Conservation (phyloP, 2,329 filamentous ascomycete species). For the Apiospora hydei region DNA sequence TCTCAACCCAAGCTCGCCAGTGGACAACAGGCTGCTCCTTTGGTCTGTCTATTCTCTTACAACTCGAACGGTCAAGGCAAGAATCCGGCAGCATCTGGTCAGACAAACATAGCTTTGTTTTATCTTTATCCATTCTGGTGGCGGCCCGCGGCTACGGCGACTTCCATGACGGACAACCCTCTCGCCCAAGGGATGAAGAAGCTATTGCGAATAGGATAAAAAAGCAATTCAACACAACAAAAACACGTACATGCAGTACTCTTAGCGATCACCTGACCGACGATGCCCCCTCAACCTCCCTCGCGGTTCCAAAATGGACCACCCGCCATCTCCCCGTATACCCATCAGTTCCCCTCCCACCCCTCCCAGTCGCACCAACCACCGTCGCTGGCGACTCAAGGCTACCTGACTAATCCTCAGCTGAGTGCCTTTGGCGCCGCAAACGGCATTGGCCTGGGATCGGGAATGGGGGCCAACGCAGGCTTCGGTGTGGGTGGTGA, state of each 20-base stretch:
- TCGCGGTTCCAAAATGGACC: constrained; percentile 54
- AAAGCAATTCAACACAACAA: constrained; percentile 15
- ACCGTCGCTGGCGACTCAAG: constrained; percentile 70
- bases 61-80: not conserved
- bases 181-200: constrained; percentile 25
- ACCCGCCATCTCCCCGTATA: constrained; percentile 53
- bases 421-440: constrained; percentile 70
- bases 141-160: constrained; percentile 26
- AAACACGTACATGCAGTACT: constrained; percentile 31
- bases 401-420: constrained; percentile 73
- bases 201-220: constrained; percentile 23
- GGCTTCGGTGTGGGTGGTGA: constrained; percentile 63
- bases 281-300: constrained; percentile 51
- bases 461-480: constrained; percentile 55
- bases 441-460: constrained; percentile 65
- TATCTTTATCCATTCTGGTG: constrained; percentile 13
- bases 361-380: constrained; percentile 60
- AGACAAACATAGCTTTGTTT: constrained; percentile 15
- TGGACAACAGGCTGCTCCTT: constrained; percentile 3
- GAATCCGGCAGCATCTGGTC: not conserved
- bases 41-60: not conserved
- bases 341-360: constrained; percentile 62
- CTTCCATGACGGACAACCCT: constrained; percentile 28
- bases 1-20: constrained; percentile 6
- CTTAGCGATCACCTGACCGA: constrained; percentile 9